These are phyloP conservation scores for Sarcodon aspratus DNA, from an alignment of 768 basidiomycete species.

Conservation along the genomic window DNA sequence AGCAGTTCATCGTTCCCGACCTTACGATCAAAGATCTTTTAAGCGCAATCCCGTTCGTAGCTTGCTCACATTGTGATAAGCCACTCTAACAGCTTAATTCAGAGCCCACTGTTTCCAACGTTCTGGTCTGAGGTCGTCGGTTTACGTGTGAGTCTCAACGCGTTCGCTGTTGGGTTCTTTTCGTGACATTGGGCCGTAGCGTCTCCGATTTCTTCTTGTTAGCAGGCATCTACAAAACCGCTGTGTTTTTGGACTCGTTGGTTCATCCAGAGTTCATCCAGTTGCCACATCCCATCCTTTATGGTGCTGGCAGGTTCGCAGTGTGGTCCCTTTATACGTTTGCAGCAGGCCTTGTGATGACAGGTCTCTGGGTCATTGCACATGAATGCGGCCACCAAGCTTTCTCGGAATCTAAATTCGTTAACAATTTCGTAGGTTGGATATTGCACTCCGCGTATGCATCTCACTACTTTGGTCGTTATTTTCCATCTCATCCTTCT, in stretches of 20 bases:
- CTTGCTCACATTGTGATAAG: background rate
- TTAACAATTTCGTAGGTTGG: slow-evolving; percentile 93
- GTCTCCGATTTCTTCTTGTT: slow-evolving; percentile 70
- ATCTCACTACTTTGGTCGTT: background rate
- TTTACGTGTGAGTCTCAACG: slow-evolving; percentile 53
- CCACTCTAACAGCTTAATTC: background rate
- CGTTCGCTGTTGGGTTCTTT: slow-evolving; percentile 8
- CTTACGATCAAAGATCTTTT: slow-evolving; percentile 82
- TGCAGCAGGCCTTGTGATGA: slow-evolving; percentile 74
- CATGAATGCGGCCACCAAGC: slow-evolving; percentile 97
- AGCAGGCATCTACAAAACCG: slow-evolving; percentile 51
- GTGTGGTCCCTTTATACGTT: slow-evolving; percentile 80
- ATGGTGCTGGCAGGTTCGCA: slow-evolving; percentile 48
- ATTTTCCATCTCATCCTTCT: background rate
- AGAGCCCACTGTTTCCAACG: slow-evolving; percentile 87
- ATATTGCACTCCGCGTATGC: slow-evolving; percentile 80
- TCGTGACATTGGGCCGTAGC: slow-evolving; percentile 22
- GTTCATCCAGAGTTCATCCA: slow-evolving; percentile 42
- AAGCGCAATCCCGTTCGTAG: slow-evolving; percentile 64
- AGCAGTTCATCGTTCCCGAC: slow-evolving; percentile 63
- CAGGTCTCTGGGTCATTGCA: slow-evolving; percentile 90
- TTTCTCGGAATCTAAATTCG: slow-evolving; percentile 82
- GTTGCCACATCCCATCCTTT: slow-evolving; percentile 51
- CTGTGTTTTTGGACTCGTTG: slow-evolving; percentile 51
- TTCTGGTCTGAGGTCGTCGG: slow-evolving; percentile 66